A percentile compares a stretch with the other conserved stretches of the same genome.
phyloP scores from a whole-genome alignment of 768 basidiomycete genomes.

The Amanita jacksonii region DNA sequence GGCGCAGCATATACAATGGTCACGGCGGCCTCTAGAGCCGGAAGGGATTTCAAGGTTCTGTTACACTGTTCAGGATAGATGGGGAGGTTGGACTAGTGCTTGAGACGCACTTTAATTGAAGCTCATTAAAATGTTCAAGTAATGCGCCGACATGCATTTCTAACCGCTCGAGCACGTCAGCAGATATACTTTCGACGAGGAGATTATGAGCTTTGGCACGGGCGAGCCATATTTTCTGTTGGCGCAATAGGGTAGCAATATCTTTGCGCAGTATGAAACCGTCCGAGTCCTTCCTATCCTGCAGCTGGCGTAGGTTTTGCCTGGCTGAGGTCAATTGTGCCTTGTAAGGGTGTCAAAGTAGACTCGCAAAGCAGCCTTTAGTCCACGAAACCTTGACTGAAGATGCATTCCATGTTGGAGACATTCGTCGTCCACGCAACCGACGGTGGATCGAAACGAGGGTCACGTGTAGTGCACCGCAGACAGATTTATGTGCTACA shows the following conservation, averaged over 20 bases:
- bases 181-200: slow-evolving; percentile 50
- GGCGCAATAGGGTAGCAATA: slow-evolving; percentile 55
- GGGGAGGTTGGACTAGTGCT: neutral
- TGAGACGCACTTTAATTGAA: slow-evolving; percentile 37
- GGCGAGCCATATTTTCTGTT: slow-evolving; percentile 52
- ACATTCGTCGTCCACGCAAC: too few relatives aligned
- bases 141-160: slow-evolving; percentile 61
- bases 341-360: slow-evolving; percentile 26
- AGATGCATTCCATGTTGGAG: slow-evolving; percentile 25
- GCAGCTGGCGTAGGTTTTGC: slow-evolving; percentile 58
- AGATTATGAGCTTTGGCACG: slow-evolving; percentile 65
- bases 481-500: too few relatives aligned
- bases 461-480: too few relatives aligned
- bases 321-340: slow-evolving; percentile 52
- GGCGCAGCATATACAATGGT: slow-evolving; percentile 57
- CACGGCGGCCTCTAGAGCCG: slow-evolving; percentile 56
- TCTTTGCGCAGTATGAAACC: slow-evolving; percentile 54
- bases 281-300: slow-evolving; percentile 60
- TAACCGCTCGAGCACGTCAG: slow-evolving; percentile 53
- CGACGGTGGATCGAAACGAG: too few relatives aligned
- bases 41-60: slow-evolving; percentile 32
- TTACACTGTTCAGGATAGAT: slow-evolving; percentile 5
- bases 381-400: slow-evolving; percentile 24
- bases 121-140: slow-evolving; percentile 46
- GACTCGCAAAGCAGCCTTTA: slow-evolving; percentile 1